Base-by-base conservation (phyloP, 2,329 filamentous ascomycete genomes). In the Seiridium cupressi region DNA sequence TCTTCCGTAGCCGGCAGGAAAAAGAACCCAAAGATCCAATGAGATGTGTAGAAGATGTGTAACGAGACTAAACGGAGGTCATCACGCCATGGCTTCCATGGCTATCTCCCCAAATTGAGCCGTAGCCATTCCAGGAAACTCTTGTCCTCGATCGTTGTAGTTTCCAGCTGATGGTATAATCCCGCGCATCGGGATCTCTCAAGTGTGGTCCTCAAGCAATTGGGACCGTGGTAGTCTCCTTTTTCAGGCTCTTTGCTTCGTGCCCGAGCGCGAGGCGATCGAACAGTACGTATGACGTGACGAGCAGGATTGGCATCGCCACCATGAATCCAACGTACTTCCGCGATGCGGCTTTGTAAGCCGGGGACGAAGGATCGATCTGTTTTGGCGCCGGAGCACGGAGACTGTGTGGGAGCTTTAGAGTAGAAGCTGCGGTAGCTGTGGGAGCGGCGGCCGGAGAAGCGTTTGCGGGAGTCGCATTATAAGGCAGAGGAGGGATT, bases 231-330 rank as follows among this genome's bases (percentile, higher is more conserved):
- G 34, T 11, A 10, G 42, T 26, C 31, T 36, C 31, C 54, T 48
- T 46, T 2, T 57, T 5, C 42, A 57, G 36, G 32, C 26, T 49
- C 59, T 70, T 71, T 1, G 57, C 54, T 53, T 70, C 58, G 35
- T 65, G 60, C 5, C 69, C 69, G 26, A 66, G 57, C 13, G 56
- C 64, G 26, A 72, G 66, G 46, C 70, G 66, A 55, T 84, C 77
- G 69, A 81, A 85, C 3, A 86, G 68, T 56, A 77, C 78, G 62
- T 83, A 86, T 31, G 83, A 84, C 34, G 81, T 83, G 55, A 86
- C 82, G 11, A 85, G 62, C 4, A 85, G 65, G 38, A 86, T 78
- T 2, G 84, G 84, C 70, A 84, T 65, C 32, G 80, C 82, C 58
- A 85, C 77, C 64, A 86, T 81, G 6, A 77, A 62, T 31, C 73